phyloP scores from a whole-genome alignment of 1,284 basidiomycete species.

The Leccinum ambiguum region DNA sequence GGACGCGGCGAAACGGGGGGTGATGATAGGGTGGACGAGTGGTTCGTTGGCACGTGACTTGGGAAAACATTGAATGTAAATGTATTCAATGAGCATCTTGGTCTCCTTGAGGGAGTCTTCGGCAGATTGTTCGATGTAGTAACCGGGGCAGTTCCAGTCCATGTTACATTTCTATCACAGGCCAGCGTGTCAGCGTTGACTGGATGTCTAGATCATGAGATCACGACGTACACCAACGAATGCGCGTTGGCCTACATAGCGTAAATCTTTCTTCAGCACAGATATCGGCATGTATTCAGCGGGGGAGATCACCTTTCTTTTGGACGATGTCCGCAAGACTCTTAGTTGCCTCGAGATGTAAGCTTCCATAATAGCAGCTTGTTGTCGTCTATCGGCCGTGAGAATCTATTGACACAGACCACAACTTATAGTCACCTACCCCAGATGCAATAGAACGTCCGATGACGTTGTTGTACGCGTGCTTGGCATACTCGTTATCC shows the following conservation, averaged over 20 bases:
- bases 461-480: conserved; percentile 73
- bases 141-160: conserved; percentile 68
- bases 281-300: background rate
- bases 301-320: conserved; percentile 46
- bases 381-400: conserved; percentile 72
- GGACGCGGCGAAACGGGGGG: conserved; percentile 93
- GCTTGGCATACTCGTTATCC: conserved; percentile 66
- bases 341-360: conserved; percentile 83
- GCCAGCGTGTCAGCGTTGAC: conserved; percentile 6
- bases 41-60: conserved; percentile 28
- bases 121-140: conserved; percentile 71
- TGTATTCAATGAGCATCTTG: conserved; percentile 61
- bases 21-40: conserved; percentile 87
- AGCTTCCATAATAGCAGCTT: conserved; percentile 86
- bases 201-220: background rate
- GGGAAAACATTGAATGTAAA: conserved; percentile 48
- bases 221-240: conserved; percentile 67
- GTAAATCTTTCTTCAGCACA: background rate
- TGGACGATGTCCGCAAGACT: conserved; percentile 77
- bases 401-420: background rate
- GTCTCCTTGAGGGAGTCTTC: conserved; percentile 62
- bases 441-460: conserved; percentile 74
- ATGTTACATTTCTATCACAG: conserved; percentile 85
- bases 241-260: conserved; percentile 72
- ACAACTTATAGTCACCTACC: conserved; percentile 43